phyloP scores from a whole-genome alignment of 1,139 yeast species.

The Kodamaea fungicola region DNA sequence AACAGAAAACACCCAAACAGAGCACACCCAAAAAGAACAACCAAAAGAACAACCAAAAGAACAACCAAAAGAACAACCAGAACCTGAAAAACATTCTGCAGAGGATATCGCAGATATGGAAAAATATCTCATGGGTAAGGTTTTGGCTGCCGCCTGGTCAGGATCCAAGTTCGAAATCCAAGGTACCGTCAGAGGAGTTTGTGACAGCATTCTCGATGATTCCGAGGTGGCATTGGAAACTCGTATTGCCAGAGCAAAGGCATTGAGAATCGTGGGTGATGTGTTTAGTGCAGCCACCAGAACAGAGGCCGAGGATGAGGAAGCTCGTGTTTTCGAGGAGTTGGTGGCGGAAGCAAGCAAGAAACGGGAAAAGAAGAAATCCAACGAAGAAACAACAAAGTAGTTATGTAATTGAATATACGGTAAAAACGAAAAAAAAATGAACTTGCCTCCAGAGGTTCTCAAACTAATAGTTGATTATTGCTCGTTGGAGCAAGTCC shows the following conservation, averaged over 20 bases:
- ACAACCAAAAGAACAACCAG: constrained; percentile 14
- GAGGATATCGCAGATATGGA: constrained; percentile 88
- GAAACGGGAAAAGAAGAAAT: constrained; percentile 56
- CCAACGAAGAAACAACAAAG: background rate
- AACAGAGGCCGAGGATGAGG: constrained; percentile 85
- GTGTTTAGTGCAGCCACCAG: constrained; percentile 66
- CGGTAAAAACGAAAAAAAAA: no score
- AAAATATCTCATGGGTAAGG: constrained; percentile 82
- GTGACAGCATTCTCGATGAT: constrained; percentile 74
- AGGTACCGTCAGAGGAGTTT: constrained; percentile 82
- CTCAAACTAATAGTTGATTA: no score
- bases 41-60: constrained; percentile 3
- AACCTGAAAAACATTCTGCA: constrained; percentile 58
- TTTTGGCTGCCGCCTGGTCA: constrained; percentile 93
- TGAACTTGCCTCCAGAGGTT: no score
- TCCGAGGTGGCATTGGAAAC: constrained; percentile 49
- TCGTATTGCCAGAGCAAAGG: constrained; percentile 76
- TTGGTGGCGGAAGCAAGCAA: constrained; percentile 88
- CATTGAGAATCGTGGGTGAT: constrained; percentile 67
- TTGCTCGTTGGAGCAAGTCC: no score
- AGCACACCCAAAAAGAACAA: constrained; percentile 6
- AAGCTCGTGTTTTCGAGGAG: constrained; percentile 86
- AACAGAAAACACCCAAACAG: constrained; percentile 3
- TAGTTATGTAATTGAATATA: no score
- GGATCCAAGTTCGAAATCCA: constrained; percentile 90